Conservation (phyloP, 2,329 filamentous ascomycete genomes). For the Macroventuria anomochaeta region DNA sequence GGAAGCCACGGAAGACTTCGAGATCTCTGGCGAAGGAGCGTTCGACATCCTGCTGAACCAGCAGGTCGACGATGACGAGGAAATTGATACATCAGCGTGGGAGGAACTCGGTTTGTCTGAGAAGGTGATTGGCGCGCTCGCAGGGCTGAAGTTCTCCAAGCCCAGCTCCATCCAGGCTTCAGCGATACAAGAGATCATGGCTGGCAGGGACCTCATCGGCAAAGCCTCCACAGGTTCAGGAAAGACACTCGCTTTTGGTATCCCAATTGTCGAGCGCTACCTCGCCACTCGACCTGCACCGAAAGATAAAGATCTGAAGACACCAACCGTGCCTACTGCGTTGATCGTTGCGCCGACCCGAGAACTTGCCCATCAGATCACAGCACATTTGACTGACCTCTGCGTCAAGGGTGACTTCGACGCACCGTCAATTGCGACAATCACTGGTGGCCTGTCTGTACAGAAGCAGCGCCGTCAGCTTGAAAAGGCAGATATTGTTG, state of each 20-base stretch:
- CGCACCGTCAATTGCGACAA: constrained; percentile 71
- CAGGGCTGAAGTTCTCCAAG: constrained; percentile 77
- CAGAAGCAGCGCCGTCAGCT: constrained; percentile 91
- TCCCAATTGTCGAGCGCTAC: constrained; percentile 89
- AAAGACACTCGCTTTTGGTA: constrained; percentile 93
- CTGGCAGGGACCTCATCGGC: constrained; percentile 88
- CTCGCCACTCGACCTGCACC: constrained; percentile 56
- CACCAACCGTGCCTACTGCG: constrained; percentile 58
- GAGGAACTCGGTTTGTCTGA: constrained; percentile 74
- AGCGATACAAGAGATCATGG: constrained; percentile 80
- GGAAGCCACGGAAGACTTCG: constrained; percentile 32
- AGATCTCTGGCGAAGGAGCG: constrained; percentile 44
- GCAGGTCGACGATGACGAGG: constrained; percentile 62
- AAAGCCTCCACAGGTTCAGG: constrained; percentile 97
- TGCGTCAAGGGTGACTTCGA: constrained; percentile 70
- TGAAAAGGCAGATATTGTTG: constrained; percentile 84
- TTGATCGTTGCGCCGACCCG: constrained; percentile 89
- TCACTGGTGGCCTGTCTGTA: constrained; percentile 92
- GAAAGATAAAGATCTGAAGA: constrained; percentile 43
- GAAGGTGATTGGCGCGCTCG: constrained; percentile 73
- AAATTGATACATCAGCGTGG: constrained; percentile 81
- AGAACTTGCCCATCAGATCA: constrained; percentile 91
- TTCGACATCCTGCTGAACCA: constrained; percentile 64
- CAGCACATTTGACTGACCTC: constrained; percentile 78
- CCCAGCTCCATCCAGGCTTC: constrained; percentile 83